These are phyloP conservation scores for Suillus clintonianus DNA, from an alignment of 768 basidiomycete genomes.

Conservation along the genomic window DNA sequence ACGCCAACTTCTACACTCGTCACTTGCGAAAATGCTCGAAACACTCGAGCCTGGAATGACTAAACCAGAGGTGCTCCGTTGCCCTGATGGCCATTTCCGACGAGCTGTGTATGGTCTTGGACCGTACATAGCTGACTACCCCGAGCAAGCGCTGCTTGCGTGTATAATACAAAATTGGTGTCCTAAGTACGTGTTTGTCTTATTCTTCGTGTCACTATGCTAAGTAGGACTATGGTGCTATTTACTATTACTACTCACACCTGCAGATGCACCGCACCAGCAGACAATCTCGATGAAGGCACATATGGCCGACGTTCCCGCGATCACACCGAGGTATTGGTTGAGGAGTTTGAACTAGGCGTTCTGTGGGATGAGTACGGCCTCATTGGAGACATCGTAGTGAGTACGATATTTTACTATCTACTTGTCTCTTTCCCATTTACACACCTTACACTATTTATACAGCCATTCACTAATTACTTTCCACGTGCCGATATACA, in stretches of 20 bases:
- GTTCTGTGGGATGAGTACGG: constrained; percentile 37
- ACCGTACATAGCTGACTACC: constrained; percentile 43
- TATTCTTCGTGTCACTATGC: background rate
- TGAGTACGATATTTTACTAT: constrained; percentile 9
- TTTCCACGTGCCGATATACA: background rate
- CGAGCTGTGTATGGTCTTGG: constrained; percentile 35
- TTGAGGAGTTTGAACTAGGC: constrained; percentile 13
- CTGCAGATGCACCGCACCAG: background rate
- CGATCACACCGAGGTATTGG: background rate
- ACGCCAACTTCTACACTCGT: constrained; percentile 30
- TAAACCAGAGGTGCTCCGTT: background rate
- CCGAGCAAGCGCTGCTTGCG: constrained; percentile 40
- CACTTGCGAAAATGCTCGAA: background rate
- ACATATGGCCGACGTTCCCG: background rate
- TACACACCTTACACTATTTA: background rate
- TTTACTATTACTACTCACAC: background rate
- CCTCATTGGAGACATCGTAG: constrained; percentile 32
- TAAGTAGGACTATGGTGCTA: background rate
- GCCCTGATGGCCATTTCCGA: constrained; percentile 33
- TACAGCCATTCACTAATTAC: background rate
- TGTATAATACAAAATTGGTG: constrained; percentile 35
- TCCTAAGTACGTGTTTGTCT: constrained; percentile 23
- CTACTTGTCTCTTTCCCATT: background rate
- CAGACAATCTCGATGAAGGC: background rate
- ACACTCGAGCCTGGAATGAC: constrained; percentile 29